These are phyloP conservation scores for Metschnikowia colocasiae DNA, from an alignment of 805 yeast species.

Conservation along the genomic window DNA sequence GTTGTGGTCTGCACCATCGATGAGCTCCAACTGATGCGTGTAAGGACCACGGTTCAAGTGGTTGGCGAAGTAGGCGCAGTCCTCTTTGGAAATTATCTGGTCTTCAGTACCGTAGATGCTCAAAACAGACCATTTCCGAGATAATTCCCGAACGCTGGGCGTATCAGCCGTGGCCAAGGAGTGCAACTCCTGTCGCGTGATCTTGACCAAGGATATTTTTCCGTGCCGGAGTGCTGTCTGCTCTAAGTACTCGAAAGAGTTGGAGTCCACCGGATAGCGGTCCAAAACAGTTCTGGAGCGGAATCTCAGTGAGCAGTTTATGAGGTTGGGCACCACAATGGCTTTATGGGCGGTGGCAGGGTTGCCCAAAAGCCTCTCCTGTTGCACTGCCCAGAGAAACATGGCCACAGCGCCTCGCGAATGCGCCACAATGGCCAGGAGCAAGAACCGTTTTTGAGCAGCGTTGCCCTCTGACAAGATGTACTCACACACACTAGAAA, in stretches of 20 bases:
- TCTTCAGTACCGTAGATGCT: constrained; percentile 74
- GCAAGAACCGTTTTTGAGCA: constrained; percentile 39
- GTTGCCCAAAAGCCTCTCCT: constrained; percentile 32
- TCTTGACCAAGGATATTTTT: constrained; percentile 34
- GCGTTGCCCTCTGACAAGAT: constrained; percentile 30
- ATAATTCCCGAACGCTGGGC: constrained; percentile 36
- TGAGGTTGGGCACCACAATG: constrained; percentile 55
- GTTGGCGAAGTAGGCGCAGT: constrained; percentile 57
- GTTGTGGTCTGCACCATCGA: constrained; percentile 78
- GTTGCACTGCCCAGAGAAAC: constrained; percentile 63
- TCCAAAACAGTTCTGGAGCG: constrained; percentile 45
- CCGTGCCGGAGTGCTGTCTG: constrained; percentile 52
- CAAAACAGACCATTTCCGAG: constrained; percentile 49
- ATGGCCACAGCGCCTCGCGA: constrained; percentile 77
- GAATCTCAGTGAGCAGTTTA: constrained; percentile 74
- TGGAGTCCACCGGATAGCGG: constrained; percentile 29
- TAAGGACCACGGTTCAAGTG: constrained; percentile 49
- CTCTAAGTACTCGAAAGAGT: constrained; percentile 19
- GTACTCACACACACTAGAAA: constrained; percentile 40
- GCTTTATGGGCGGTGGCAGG: constrained; percentile 27
- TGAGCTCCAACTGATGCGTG: constrained; percentile 48
- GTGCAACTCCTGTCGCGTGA: constrained; percentile 49
- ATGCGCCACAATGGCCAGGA: constrained; percentile 67
- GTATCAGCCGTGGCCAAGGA: constrained; percentile 51
- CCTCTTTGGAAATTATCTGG: constrained; percentile 58